A percentile compares a stretch with the other conserved stretches of the same genome.
Conservation (phyloP, 2,329 filamentous ascomycete genomes). For the Gnomoniopsis sp. region DNA sequence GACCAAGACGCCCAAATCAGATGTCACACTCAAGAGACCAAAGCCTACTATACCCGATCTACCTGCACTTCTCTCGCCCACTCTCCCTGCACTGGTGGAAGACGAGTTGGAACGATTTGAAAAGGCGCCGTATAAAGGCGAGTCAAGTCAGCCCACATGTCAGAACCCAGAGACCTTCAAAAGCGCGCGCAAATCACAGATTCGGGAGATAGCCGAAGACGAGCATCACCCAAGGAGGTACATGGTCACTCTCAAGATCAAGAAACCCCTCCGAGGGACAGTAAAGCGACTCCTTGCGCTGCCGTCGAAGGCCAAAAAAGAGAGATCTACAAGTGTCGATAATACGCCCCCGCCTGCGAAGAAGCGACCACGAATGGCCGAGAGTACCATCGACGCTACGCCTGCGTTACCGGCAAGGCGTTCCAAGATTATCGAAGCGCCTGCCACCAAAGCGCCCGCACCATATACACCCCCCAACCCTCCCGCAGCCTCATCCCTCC, state of each 20-base stretch:
- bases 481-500: slow-evolving; percentile 49
- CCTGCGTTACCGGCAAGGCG: slow-evolving; percentile 35
- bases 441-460: slow-evolving; percentile 33
- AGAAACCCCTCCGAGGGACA: slow-evolving; percentile 33
- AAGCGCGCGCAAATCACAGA: slow-evolving; percentile 33
- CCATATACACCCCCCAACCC: slow-evolving; percentile 48
- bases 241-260: slow-evolving; percentile 47
- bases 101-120: slow-evolving; percentile 39
- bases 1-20: slow-evolving; percentile 26
- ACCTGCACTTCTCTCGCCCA: slow-evolving; percentile 53
- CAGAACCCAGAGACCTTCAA: slow-evolving; percentile 31
- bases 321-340: slow-evolving; percentile 42
- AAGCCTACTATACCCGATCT: slow-evolving; percentile 38
- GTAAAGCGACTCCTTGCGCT: slow-evolving; percentile 44
- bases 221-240: slow-evolving; percentile 23
- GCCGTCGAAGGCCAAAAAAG: slow-evolving; percentile 37
- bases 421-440: slow-evolving; percentile 40
- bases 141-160: slow-evolving; percentile 19
- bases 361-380: slow-evolving; percentile 44
- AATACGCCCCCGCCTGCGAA: slow-evolving; percentile 37
- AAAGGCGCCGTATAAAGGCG: slow-evolving; percentile 26
- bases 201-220: slow-evolving; percentile 30
- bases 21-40: slow-evolving; percentile 28
- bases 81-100: slow-evolving; percentile 50
- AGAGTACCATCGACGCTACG: slow-evolving; percentile 34